Evolutionary conservation across 169 alveolate species (phyloP), one percentile per base, ranked within the genome.

Genomic region (Plasmodium ovale): DNA sequence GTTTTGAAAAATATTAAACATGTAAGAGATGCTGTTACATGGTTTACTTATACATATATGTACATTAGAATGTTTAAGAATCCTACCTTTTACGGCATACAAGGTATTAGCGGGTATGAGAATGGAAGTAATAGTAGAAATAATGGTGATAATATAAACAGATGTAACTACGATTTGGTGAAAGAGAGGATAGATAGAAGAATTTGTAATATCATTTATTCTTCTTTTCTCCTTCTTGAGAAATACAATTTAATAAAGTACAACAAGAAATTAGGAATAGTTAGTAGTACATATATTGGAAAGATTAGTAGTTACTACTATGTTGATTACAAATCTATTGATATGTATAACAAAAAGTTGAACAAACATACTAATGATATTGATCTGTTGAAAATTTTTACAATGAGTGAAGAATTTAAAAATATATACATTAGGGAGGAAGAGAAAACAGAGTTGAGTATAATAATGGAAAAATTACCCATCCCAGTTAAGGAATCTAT

Each of bases 21-120:
- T 58, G 88, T 98, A 29, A 94, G 95, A 77, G 99, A 99, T 72
- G 99, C 99, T 0, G 97, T 98, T 12, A 94, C 97, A 53, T 99
- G 99, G 99, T 93, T 99, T 31, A 96, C 97, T 39, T 96, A 97
- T 64, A 99, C 99, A n/a, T 99, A 98, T 90, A 96, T 98, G 85
- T 97, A 97, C 88, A 98, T 98, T 35, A 94, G 99, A 79, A 95
- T 98, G 98, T 74, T 93, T 79, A 96, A 94, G 87, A 92, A 93
- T 54, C 99, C 99, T 1, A 70, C 73, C 9, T 90, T 97, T 44
- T 99, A 99, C 89, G 99, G 99, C 12, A 77, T 97, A 9, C 72
- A 93, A 53, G 95, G 79, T 35, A 95, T 64, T 27, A 29, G 21
- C 54, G 62, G 42, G 19, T 49, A n/a, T 49, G 19, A 49, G 4